Evolutionary conservation across 2,329 filamentous ascomycete genomes (phyloP).

Genomic region (Beauveria asiatica): DNA sequence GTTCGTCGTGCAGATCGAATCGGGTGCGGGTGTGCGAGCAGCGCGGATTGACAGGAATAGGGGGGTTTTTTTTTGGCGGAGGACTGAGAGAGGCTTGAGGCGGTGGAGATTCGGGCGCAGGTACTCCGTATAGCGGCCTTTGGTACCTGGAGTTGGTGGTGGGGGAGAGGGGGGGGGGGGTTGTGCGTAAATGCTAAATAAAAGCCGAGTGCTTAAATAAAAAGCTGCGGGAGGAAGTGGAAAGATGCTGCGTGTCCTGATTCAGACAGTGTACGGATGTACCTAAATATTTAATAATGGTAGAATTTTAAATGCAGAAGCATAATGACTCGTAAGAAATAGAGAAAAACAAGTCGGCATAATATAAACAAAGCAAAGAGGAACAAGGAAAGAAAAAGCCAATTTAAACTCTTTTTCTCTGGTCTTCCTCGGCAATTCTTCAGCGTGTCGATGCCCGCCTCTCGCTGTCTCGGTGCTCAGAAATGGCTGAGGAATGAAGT

Average conservation of each 20-base stretch:
- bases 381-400: neutral
- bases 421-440: neutral
- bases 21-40: neutral
- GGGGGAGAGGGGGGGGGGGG: no score
- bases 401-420: neutral
- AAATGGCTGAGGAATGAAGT: slow-evolving; percentile 3
- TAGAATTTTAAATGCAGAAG: no score
- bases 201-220: no score
- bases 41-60: no score
- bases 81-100: no score
- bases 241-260: no score
- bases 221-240: no score
- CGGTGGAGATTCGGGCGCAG: no score
- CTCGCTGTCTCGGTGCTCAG: neutral
- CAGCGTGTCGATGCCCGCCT: neutral
- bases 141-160: neutral
- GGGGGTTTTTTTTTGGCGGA: no score
- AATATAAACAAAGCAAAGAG: neutral
- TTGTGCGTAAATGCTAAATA: no score
- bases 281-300: no score
- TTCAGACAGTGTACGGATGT: no score
- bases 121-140: neutral
- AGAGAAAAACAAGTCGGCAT: neutral
- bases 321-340: neutral
- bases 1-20: neutral